Conservation (phyloP, 2,329 filamentous ascomycete genomes). For the Penicillium sp. region DNA sequence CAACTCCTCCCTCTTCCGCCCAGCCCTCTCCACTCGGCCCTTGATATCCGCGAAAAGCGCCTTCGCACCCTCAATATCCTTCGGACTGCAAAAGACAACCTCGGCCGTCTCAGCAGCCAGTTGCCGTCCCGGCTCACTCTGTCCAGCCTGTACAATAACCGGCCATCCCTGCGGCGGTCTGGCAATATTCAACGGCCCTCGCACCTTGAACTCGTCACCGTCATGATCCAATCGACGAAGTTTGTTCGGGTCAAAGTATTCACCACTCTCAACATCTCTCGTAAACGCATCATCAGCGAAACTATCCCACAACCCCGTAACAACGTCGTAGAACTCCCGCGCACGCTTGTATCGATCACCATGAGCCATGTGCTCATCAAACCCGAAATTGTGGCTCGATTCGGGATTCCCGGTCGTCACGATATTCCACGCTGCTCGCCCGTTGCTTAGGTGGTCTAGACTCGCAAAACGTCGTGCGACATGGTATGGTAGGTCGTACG, state of each 20-base stretch:
- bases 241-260: constrained; percentile 50
- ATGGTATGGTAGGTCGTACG: constrained; percentile 52
- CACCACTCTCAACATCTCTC: constrained; percentile 46
- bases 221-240: constrained; percentile 52
- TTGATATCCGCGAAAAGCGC: constrained; percentile 52
- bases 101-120: constrained; percentile 53
- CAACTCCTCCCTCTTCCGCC: constrained; percentile 45
- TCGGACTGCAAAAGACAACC: constrained; percentile 50
- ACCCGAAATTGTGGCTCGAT: constrained; percentile 51
- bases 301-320: constrained; percentile 52
- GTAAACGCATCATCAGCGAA: constrained; percentile 55
- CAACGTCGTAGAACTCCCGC: constrained; percentile 52
- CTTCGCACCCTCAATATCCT: constrained; percentile 46
- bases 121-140: constrained; percentile 51
- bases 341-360: constrained; percentile 50
- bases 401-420: constrained; percentile 53
- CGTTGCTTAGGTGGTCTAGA: constrained; percentile 49
- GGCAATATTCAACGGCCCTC: constrained; percentile 51
- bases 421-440: constrained; percentile 53
- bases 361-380: constrained; percentile 50
- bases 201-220: constrained; percentile 47
- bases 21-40: constrained; percentile 43
- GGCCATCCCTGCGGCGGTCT: constrained; percentile 53
- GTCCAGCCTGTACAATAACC: constrained; percentile 53
- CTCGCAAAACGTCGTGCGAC: constrained; percentile 52